Percentiles rank a stretch among this genome's conserved stretches.
phyloP scores from a whole-genome alignment of 305 asterid genomes.

The Caryopteris hybrid region DNA sequence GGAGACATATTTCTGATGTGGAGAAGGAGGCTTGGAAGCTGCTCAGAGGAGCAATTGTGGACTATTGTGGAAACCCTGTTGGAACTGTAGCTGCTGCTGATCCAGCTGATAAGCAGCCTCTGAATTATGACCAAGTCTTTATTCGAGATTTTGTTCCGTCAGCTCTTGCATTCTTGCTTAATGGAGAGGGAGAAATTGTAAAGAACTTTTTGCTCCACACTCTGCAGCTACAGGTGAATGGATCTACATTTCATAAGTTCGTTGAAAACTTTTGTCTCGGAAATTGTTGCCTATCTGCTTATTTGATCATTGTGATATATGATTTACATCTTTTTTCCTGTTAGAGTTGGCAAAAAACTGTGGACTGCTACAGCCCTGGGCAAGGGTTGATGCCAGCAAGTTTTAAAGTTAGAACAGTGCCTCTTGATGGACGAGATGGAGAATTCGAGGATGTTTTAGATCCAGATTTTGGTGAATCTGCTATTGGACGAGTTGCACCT shows the following conservation, averaged over 20 bases:
- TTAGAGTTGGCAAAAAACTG: conserved; percentile 87
- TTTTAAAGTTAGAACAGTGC: conserved; percentile 59
- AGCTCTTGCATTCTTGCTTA: conserved; percentile 75
- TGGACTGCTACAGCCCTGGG: conserved; percentile 81
- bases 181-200: conserved; percentile 71
- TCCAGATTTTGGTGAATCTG: conserved; percentile 87
- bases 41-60: conserved; percentile 58
- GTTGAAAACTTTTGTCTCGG: neutral
- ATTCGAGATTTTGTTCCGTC: conserved; percentile 82
- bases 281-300: neutral
- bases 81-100: conserved; percentile 77
- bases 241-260: neutral
- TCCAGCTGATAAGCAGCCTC: conserved; percentile 55
- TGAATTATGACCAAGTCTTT: conserved; percentile 77
- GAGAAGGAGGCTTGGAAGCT: conserved; percentile 75
- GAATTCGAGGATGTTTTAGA: conserved; percentile 68
- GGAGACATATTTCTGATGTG: conserved; percentile 40
- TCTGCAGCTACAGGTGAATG: conserved; percentile 70
- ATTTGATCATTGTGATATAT: neutral
- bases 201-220: conserved; percentile 76
- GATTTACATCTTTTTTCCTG: neutral
- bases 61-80: conserved; percentile 63
- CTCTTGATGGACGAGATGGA: conserved; percentile 58
- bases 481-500: conserved; percentile 89
- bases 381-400: conserved; percentile 89